These are phyloP conservation scores for Coemansia sp. DNA, from an alignment of 192 early-diverging fungal genomes.

Conservation along the genomic window DNA sequence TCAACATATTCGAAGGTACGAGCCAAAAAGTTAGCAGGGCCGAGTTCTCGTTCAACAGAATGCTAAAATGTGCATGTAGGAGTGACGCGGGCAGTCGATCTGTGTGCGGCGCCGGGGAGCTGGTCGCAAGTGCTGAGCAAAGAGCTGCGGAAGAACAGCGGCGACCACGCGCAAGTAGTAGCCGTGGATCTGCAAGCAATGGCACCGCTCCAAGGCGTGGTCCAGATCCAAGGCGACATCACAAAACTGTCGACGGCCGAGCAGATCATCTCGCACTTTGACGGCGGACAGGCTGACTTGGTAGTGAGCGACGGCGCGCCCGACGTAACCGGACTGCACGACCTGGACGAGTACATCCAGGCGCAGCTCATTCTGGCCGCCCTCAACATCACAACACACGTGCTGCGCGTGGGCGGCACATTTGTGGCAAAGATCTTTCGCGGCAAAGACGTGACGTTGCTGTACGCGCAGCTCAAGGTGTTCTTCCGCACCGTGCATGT, in stretches of 20 bases:
- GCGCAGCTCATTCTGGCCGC: constrained; percentile 93
- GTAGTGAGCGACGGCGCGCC: constrained; percentile 97
- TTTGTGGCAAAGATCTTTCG: constrained; percentile 99
- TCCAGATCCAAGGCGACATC: constrained; percentile 96
- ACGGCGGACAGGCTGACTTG: constrained; percentile 84
- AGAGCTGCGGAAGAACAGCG: constrained; percentile 57
- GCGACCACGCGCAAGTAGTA: constrained; percentile 74
- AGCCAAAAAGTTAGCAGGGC: neutral
- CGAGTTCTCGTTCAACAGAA: neutral
- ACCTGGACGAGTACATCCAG: constrained; percentile 99
- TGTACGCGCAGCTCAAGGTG: constrained; percentile 87
- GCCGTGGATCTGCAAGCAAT: constrained; percentile 96
- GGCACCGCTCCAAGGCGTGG: constrained; percentile 92
- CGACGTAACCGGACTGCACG: constrained; percentile 96
- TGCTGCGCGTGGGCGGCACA: constrained; percentile 83
- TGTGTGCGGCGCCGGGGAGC: constrained; percentile 96
- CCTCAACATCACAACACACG: constrained; percentile 94
- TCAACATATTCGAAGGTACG: constrained; percentile 77
- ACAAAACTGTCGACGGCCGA: constrained; percentile 92
- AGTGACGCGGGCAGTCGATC: constrained; percentile 88
- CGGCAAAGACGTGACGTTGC: constrained; percentile 88
- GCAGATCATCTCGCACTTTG: constrained; percentile 86
- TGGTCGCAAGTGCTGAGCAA: constrained; percentile 92
- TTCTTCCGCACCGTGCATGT: constrained; percentile 92
- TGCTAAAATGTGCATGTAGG: constrained; percentile 32